Conservation (phyloP, 2,329 filamentous ascomycete genomes). For the Parafenestella ontariensis region DNA sequence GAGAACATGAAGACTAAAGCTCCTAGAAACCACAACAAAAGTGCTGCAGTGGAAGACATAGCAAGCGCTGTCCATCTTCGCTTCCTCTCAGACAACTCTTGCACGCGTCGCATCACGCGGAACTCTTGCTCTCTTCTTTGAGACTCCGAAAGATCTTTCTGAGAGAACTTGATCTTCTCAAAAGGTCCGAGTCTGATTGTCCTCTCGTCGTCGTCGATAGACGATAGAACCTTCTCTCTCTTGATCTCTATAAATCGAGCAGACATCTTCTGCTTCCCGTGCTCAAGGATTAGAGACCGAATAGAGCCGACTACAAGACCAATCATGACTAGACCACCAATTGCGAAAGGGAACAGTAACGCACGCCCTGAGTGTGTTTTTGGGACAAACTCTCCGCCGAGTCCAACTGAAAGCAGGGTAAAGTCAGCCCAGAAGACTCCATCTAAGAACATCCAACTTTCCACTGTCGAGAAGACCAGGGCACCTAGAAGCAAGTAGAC, state of each 20-base stretch:
- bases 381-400: slow-evolving; percentile 60
- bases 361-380: slow-evolving; percentile 58
- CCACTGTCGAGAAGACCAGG: slow-evolving; percentile 56
- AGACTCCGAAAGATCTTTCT: slow-evolving; percentile 47
- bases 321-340: slow-evolving; percentile 62
- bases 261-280: slow-evolving; percentile 59
- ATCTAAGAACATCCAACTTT: slow-evolving; percentile 62
- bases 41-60: slow-evolving; percentile 48
- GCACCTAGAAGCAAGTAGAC: slow-evolving; percentile 58
- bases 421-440: slow-evolving; percentile 64
- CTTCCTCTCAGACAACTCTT: slow-evolving; percentile 43
- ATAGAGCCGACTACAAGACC: slow-evolving; percentile 64
- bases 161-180: slow-evolving; percentile 50
- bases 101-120: slow-evolving; percentile 51
- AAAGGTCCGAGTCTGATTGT: slow-evolving; percentile 55
- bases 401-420: slow-evolving; percentile 62
- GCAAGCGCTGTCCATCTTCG: slow-evolving; percentile 52
- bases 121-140: slow-evolving; percentile 59
- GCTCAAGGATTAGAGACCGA: slow-evolving; percentile 57
- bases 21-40: slow-evolving; percentile 56
- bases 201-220: slow-evolving; percentile 48
- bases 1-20: slow-evolving; percentile 58
- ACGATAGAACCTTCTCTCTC: slow-evolving; percentile 51
- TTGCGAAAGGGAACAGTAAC: slow-evolving; percentile 62
- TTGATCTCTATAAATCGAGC: slow-evolving; percentile 59